Base-by-base conservation (phyloP, 805 yeast genomes). In the Teunomyces lycoperdinae region DNA sequence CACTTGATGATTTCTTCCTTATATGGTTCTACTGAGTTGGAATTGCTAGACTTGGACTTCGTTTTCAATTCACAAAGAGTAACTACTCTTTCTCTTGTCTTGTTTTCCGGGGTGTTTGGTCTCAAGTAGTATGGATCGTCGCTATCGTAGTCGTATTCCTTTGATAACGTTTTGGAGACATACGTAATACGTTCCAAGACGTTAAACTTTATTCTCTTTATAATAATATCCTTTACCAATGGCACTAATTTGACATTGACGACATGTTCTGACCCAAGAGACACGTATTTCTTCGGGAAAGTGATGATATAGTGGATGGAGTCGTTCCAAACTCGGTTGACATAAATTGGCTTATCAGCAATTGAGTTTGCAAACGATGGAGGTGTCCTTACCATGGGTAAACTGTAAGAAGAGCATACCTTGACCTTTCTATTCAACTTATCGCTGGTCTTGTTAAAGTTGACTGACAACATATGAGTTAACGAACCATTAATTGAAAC, bases 281-380 rank as follows among this genome's bases (percentile, higher is more conserved):
- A 73, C 9, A 86, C 80, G 61, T 75, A 87, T 57, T 87, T 87
- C 49, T 76, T 76, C 0, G 91, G 90, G 49, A 87, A 76, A 0
- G 89, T 78, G 11, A 87, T 76, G 53, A 85, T 85, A 63, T 87
- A 87, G 47, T 82, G 81, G 32, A 87, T 64, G 0, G 89, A 63
- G 47, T 85, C 84, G 55, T 82, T 81, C 94, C 94, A 87, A 1
- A 82, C 75, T 51, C 87, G 74, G 60, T 84, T 85, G 31, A 87
- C 89, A 61, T 83, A 86, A 13, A 87, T 78, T 0, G 95, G 89
- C 58, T 85, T 87, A 59, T 86, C 85, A 5, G 81, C 71, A 6
- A 79, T 77, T 3, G 81, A 76, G 31, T 78, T 75, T 2, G 83
- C 82, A 60, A 77, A 75, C 4, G 80, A 76, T 0, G 84, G 84